Evolutionary conservation across 495 filamentous ascomycete genomes (phyloP).

Genomic region (Penicillium cosmopolitanum): DNA sequence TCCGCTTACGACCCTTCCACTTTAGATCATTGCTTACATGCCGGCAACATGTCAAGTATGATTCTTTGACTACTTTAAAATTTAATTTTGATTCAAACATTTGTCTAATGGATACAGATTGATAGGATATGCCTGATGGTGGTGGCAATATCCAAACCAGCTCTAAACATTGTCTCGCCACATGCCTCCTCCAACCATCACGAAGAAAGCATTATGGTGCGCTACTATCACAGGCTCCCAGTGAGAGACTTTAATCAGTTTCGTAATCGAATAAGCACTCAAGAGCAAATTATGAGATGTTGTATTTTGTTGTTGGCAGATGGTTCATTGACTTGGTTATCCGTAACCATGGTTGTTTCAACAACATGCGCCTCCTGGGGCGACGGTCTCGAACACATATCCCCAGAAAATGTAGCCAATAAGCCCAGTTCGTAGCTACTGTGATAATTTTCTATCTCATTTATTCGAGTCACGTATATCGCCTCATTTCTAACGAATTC

Average conservation of each 20-base stretch:
- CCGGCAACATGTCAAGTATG: too few species aligned
- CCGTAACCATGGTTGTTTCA: background rate
- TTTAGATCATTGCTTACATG: too few species aligned
- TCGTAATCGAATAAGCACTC: background rate
- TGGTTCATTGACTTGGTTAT: background rate
- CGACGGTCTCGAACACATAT: constrained; percentile 17
- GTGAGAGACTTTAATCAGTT: background rate
- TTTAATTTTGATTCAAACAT: too few species aligned
- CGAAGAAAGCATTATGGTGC: background rate
- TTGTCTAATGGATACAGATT: too few species aligned
- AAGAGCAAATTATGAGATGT: background rate
- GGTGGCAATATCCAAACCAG: background rate
- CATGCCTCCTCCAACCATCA: background rate
- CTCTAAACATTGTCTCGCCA: background rate
- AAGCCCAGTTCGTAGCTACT: background rate
- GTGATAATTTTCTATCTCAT: background rate
- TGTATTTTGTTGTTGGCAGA: background rate
- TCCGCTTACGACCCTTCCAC: too few species aligned
- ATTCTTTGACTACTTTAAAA: too few species aligned
- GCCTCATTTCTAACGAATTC: constrained; percentile 18
- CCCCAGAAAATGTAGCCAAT: constrained; percentile 12
- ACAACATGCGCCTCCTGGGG: constrained; percentile 15
- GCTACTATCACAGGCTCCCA: background rate
- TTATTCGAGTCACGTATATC: constrained; percentile 2
- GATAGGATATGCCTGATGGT: too few species aligned